Evolutionary conservation across 371 early-diverging fungal genomes (phyloP), one percentile per base, ranked within the genome.

Genomic region (Umbelopsis sp.): DNA sequence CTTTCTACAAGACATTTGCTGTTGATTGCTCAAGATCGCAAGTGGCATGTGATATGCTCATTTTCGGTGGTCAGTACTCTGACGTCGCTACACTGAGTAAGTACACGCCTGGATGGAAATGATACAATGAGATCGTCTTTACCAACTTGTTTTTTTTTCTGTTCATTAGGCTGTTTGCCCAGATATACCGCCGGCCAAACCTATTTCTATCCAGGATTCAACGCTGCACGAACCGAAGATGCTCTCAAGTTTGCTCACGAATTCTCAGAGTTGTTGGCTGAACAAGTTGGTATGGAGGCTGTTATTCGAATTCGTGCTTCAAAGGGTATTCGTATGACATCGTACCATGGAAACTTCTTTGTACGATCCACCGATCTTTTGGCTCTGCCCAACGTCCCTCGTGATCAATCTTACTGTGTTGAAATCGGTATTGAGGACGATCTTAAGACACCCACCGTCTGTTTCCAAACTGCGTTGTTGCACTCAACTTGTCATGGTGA

Each of bases 311-410:
- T 99, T 20, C 89, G 99, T 66, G 94, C 96, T 10, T 94, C 95
- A 14, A 93, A 93, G 69, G 97, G 94, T 35, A 63, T 96, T 64
- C 88, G 89, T 57, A 92, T 94, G 91, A 91, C 88, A 25, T 88
- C 94, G 14, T 98, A 93, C 85, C 94, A 96, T 70, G 99, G 99
- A 37, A 96, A 97, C 89, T 97, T 96, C 78, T 97, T 97, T 79
- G 86, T 97, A 25, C 96, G 97, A 11, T 93, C 94, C n/a, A 91
- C 95, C 32, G 99, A 99, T 76, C 80, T 99, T 20, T 76, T 99
- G 35, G 90, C 97, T 3, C 84, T 99, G 72, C 96, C 99, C 53
- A 96, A 94, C 67, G 99, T 96, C 8, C 93, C 91, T 69, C 95
- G 99, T 52, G 91, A 96, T 74, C 97, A 99, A 80, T 86, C 91